These are phyloP conservation scores for Nitzschia palea DNA, from an alignment of 108 stramenopile species.

Conservation along the genomic window DNA sequence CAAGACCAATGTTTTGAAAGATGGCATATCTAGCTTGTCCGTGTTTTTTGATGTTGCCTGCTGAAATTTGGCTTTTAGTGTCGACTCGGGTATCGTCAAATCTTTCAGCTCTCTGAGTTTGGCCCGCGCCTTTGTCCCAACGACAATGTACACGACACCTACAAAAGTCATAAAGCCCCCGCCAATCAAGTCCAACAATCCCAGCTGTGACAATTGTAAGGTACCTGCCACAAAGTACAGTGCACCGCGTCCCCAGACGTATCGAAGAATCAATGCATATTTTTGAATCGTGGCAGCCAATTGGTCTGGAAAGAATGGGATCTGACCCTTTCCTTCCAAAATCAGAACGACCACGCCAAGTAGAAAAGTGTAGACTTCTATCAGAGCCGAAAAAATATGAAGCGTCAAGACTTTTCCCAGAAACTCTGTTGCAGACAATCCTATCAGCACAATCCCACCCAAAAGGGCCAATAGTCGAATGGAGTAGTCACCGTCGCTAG, in stretches of 20 bases:
- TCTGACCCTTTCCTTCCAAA: slow-evolving; percentile 29
- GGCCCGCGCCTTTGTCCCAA: slow-evolving; percentile 37
- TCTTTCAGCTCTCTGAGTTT: slow-evolving; percentile 47
- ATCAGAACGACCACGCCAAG: slow-evolving; percentile 40
- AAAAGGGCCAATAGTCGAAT: slow-evolving; percentile 44
- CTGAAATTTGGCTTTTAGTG: slow-evolving; percentile 34
- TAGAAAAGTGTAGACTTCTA: slow-evolving; percentile 47
- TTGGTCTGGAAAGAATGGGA: slow-evolving; percentile 15
- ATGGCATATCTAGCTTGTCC: slow-evolving; percentile 35
- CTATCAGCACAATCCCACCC: slow-evolving; percentile 43
- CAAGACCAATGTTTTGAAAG: slow-evolving; percentile 34
- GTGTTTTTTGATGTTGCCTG: slow-evolving; percentile 18
- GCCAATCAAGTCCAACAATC: slow-evolving; percentile 19
- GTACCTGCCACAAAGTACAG: slow-evolving; percentile 59
- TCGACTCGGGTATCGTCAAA: slow-evolving; percentile 28
- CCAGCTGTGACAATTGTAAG: slow-evolving; percentile 40
- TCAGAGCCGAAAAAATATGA: slow-evolving; percentile 35
- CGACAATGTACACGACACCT: slow-evolving; percentile 45
- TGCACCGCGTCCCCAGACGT: slow-evolving; percentile 53
- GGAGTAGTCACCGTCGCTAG: slow-evolving; percentile 39
- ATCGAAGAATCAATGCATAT: slow-evolving; percentile 56
- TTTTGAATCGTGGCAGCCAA: slow-evolving; percentile 26
- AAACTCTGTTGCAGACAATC: slow-evolving; percentile 27
- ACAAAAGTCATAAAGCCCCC: slow-evolving; percentile 55
- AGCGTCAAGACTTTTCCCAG: slow-evolving; percentile 33